phyloP scores from a whole-genome alignment of 768 basidiomycete genomes.

The Lactarius deliciosus region DNA sequence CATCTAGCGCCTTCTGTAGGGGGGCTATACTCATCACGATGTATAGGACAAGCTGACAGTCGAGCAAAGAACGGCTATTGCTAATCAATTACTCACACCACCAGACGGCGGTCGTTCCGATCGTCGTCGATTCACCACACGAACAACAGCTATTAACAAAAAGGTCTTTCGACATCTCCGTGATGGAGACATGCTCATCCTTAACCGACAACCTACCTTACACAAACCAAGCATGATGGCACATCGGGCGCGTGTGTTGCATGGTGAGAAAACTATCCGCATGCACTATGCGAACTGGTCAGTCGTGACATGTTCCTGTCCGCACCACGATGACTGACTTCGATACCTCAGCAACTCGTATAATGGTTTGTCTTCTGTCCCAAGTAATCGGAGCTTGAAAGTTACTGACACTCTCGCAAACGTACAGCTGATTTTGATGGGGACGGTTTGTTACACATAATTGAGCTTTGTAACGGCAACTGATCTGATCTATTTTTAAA shows the following conservation, averaged over 20 bases:
- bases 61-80: conserved; percentile 92
- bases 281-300: conserved; percentile 99
- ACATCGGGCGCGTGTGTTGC: conserved; percentile 86
- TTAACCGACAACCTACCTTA: conserved; percentile 97
- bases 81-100: conserved; percentile 92
- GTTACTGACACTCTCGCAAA: conserved; percentile 11
- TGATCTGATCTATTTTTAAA: conserved; percentile 38
- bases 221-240: conserved; percentile 99
- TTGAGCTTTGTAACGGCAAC: conserved; percentile 12
- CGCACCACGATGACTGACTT: conserved; percentile 28
- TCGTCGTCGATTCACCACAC: conserved; percentile 64
- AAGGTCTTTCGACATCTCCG: conserved; percentile 95
- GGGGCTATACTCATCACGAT: not conserved
- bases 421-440: conserved; percentile 84
- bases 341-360: conserved; percentile 79
- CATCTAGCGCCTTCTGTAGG: conserved; percentile 29
- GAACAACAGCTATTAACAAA: conserved; percentile 84
- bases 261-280: conserved; percentile 97
- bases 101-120: conserved; percentile 64
- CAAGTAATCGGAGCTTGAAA: conserved; percentile 18
- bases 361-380: conserved; percentile 60
- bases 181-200: conserved; percentile 92
- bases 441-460: conserved; percentile 56
- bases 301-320: conserved; percentile 33
- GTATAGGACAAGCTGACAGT: conserved; percentile 76